Base-by-base conservation (phyloP, 2,329 filamentous ascomycete genomes). In the Pseudocercospora crystallina region DNA sequence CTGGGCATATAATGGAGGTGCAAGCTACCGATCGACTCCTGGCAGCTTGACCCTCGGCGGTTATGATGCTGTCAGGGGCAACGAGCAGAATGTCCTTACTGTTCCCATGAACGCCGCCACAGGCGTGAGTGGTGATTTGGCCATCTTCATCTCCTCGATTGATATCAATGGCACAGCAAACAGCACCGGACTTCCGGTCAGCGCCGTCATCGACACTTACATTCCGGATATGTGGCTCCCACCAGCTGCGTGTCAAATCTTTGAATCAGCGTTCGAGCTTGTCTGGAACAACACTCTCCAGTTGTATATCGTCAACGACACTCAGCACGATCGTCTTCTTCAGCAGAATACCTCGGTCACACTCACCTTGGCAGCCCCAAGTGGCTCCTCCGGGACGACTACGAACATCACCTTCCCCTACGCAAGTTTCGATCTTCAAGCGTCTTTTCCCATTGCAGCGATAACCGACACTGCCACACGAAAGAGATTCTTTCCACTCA, bases 331-430 rank as follows among this genome's bases (percentile, higher is more conserved):
- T 15, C 26, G 12, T 11, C 38, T 49, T 8, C 34, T 42, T 9
- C 15, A 13, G 14, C n/a, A 32, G 13, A 37, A 41, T 30, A 20
- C 38, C 14, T 43, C 17, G 13, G 29, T 49, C n/a, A 17, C 30
- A 13, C 26, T 49, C n/a, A 15, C 36, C 12, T 14, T 49, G 8
- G 43, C 32, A 7, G 37, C 37, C 8, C 43, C 43, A 4, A 32
- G 43, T 14, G 46, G 37, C 14, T 37, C 31, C 20, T 37, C 31
- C 20, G 46, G 30, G 5, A 43, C 29, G 13, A 17, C 38, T 20
- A 43, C 14, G 26, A 39, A 37, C 14, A 49, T 49, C 20, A 49
- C 46, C n/a, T 29, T 49, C 15, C 46, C 46, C 12, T 49, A 49
- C 17, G 46, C 37, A 11, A 39, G 37, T 5, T 49, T 49, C 26